These are phyloP conservation scores for Gastroboletus turbinatus DNA, from an alignment of 1,284 basidiomycete genomes.

Conservation along the genomic window DNA sequence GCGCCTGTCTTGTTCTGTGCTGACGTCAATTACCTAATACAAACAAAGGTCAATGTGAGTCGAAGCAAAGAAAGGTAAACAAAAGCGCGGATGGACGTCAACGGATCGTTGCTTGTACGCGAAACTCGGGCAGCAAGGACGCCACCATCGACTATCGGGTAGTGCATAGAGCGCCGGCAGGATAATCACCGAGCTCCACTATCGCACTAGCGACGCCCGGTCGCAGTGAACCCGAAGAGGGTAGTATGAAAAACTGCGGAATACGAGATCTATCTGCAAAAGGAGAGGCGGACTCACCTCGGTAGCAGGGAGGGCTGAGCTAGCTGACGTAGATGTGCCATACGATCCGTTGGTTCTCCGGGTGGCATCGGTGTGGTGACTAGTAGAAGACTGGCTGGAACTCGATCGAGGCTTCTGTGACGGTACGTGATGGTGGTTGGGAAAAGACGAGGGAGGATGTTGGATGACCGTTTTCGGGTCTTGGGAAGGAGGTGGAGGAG, in stretches of 20 bases:
- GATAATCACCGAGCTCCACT: constrained; percentile 25
- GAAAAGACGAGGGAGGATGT: constrained; percentile 3
- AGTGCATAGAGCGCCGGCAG: constrained; percentile 10
- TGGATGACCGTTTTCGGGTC: constrained; percentile 2
- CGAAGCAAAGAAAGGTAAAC: constrained; percentile 16
- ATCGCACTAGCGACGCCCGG: constrained; percentile 17
- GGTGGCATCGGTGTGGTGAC: constrained; percentile 28
- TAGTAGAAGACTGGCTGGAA: constrained; percentile 21
- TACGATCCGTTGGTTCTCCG: constrained; percentile 26
- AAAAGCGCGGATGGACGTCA: constrained; percentile 2
- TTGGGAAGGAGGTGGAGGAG: constrained; percentile 19
- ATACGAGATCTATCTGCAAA: constrained; percentile 8
- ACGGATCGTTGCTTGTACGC: neutral
- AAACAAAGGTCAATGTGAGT: constrained; percentile 1
- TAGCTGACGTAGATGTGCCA: constrained; percentile 24
- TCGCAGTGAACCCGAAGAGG: constrained; percentile 14
- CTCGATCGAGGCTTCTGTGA: constrained; percentile 30
- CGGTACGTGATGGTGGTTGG: constrained; percentile 11
- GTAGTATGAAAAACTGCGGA: constrained; percentile 13
- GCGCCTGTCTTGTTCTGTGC: constrained; percentile 11
- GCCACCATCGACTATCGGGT: constrained; percentile 1
- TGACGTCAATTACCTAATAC: constrained; percentile 33
- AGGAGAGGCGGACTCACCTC: constrained; percentile 22
- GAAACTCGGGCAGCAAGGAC: neutral
- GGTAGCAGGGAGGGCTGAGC: constrained; percentile 16